phyloP scores from a whole-genome alignment of 306 rosid species.

The Lathyrus sativus region DNA sequence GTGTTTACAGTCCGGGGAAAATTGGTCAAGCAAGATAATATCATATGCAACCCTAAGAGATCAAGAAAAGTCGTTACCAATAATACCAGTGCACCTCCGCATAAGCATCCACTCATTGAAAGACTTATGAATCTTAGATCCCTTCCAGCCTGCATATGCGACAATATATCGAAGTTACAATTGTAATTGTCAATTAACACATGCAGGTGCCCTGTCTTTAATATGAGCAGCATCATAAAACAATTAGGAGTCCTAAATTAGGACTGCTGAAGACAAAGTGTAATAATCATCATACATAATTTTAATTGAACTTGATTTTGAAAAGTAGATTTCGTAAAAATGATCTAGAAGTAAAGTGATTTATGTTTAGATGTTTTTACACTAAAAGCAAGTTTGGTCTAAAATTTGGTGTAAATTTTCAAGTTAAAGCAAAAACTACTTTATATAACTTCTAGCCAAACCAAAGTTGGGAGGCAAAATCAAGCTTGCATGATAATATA shows the following conservation, averaged over 20 bases:
- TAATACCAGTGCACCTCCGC: constrained; percentile 55
- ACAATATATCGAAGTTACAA: constrained; percentile 12
- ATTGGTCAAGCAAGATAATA: constrained; percentile 23
- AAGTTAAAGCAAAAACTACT: background rate
- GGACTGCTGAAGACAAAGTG: background rate
- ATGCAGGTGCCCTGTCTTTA: background rate
- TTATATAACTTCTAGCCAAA: background rate
- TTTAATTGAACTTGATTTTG: constrained; percentile 4
- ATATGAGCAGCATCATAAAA: background rate
- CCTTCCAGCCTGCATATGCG: constrained; percentile 78
- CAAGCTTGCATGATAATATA: background rate
- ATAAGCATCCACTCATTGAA: constrained; percentile 80
- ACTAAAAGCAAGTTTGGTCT: background rate
- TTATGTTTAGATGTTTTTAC: background rate
- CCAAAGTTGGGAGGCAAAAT: background rate
- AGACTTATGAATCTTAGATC: constrained; percentile 76
- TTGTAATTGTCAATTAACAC: constrained; percentile 3
- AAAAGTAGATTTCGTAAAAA: background rate
- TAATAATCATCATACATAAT: background rate
- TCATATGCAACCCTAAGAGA: constrained; percentile 17
- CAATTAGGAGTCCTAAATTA: constrained; percentile 24
- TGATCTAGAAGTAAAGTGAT: background rate
- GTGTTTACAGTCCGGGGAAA: constrained; percentile 12
- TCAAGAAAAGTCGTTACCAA: constrained; percentile 49
- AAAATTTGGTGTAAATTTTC: constrained; percentile 1